Evolutionary conservation across 2,329 filamentous ascomycete genomes (phyloP), one percentile per base, ranked within the genome.

Genomic region (Sphaerulina musiva): DNA sequence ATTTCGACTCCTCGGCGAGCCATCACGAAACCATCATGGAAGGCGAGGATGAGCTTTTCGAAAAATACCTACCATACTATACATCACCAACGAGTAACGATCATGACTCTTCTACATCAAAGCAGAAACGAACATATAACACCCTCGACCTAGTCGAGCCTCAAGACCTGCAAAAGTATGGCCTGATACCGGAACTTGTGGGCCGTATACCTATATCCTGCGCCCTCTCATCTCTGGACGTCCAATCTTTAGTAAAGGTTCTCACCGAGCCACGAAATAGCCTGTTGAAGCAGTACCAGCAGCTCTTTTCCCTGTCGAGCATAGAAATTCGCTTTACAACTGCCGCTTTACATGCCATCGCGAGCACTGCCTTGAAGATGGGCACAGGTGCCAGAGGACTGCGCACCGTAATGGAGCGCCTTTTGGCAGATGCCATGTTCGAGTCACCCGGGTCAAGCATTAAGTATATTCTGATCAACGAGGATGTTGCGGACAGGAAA

Each of bases 131-230:
- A 87, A 95, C 64, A 75, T 96, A 90, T 66, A 92, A 80, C 38
- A 68, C 74, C 1, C 81, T 95, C 59, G 73, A 83, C 49, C 66
- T 82, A 6, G 75, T 82, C 49, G 91, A 97, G 72, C 78, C 95
- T 26, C 90, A 97, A 71, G 86, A 83, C 51, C 72, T 95, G 44
- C 72, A 74, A 23, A 81, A 80, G 3, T 68, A 69, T 2, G 77
- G 91, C 11, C 89, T 96, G 67, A 96, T 96, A 51, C 91, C 91
- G 0, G 91, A 96, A 72, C 78, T 96, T n/a, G 86, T 97, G 50
- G 93, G 93, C n/a, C 87, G 93, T 14, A 83, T 98, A 46, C 92
- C 95, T 49, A 89, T 95, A 55, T 86, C 90, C 46, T 90, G 89
- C 57, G 88, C 93, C 0, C 80, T 98, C 0, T 85, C 88, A 11